These are phyloP conservation scores for button mushroom (Agaricus bisporus) DNA, from an alignment of 768 basidiomycete species.

Conservation along the genomic window DNA sequence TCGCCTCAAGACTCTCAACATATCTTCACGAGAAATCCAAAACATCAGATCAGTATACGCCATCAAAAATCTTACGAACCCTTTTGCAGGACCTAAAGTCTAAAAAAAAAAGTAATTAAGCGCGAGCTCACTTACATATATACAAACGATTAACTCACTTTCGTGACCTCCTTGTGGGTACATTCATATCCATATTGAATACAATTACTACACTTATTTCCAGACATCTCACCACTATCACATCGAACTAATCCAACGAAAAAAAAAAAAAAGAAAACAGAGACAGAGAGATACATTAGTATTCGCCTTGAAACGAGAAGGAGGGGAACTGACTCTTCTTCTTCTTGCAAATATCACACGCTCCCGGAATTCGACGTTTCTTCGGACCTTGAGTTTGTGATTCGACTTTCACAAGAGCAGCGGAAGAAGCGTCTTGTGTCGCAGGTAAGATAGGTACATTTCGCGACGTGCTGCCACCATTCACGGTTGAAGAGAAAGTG, in stretches of 20 bases:
- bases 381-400: conserved; percentile 21
- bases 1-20: conserved; percentile 54
- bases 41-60: too few relatives aligned
- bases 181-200: conserved; percentile 52
- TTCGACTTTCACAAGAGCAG: neutral
- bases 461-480: neutral
- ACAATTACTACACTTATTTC: conserved; percentile 61
- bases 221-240: conserved; percentile 63
- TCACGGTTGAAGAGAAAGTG: neutral
- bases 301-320: neutral
- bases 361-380: conserved; percentile 56
- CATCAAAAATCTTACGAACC: conserved; percentile 24
- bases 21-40: conserved; percentile 32
- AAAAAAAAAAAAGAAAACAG: too few relatives aligned
- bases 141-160: conserved; percentile 34
- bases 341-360: conserved; percentile 67
- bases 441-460: neutral
- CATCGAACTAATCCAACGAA: conserved; percentile 29
- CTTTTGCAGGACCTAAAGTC: conserved; percentile 59
- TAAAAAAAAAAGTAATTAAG: conserved; percentile 13
- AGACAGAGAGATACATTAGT: neutral
- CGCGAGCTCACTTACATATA: neutral
- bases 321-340: conserved; percentile 53
- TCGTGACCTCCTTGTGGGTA: conserved; percentile 63
- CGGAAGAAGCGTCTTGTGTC: neutral